Percentiles rank a stretch among this genome's conserved stretches.
phyloP scores from a whole-genome alignment of 192 early-diverging fungal genomes.

The Backusella westeae region DNA sequence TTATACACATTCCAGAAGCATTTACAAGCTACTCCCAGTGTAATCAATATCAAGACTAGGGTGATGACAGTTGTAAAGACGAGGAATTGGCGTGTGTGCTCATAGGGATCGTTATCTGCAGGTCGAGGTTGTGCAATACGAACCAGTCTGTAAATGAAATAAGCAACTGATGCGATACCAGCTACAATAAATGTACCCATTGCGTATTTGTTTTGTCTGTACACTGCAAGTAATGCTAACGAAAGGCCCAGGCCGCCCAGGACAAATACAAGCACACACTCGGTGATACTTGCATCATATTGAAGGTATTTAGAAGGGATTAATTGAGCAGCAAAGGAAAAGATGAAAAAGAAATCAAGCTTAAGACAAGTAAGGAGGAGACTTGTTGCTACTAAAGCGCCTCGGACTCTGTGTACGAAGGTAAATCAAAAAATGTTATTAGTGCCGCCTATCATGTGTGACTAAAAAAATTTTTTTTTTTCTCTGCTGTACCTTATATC shows the following conservation, averaged over 20 bases:
- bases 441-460: neutral
- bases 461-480: neutral
- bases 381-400: constrained; percentile 29
- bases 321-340: constrained; percentile 42
- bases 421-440: neutral
- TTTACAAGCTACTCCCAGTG: constrained; percentile 18
- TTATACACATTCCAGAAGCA: constrained; percentile 13
- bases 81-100: constrained; percentile 41
- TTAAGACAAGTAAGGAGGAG: constrained; percentile 44
- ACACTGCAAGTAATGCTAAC: constrained; percentile 30
- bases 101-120: constrained; percentile 33
- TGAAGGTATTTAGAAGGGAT: constrained; percentile 39
- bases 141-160: constrained; percentile 33
- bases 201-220: constrained; percentile 33
- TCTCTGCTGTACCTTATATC: constrained; percentile 32
- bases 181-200: constrained; percentile 23
- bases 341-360: constrained; percentile 44
- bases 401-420: constrained; percentile 9
- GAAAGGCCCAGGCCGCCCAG: constrained; percentile 26
- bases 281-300: constrained; percentile 25
- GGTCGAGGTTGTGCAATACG: constrained; percentile 16
- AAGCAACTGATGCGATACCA: constrained; percentile 13
- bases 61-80: constrained; percentile 35
- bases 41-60: constrained; percentile 15
- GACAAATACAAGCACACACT: constrained; percentile 40